These are phyloP conservation scores for Corylus heterophylla DNA, from an alignment of 306 rosid species.

Conservation along the genomic window DNA sequence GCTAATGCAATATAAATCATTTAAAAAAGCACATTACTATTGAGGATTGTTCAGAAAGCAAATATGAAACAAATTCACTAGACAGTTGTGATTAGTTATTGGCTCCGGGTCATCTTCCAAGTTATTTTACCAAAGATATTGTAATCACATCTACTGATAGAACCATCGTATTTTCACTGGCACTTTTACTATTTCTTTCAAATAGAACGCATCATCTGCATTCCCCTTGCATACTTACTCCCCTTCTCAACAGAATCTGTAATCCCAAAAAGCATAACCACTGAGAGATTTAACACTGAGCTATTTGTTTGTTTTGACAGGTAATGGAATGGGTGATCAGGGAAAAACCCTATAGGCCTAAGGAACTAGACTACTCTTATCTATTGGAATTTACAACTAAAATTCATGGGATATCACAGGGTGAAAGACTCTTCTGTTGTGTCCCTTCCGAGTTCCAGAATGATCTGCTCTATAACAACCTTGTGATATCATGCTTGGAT, in stretches of 20 bases:
- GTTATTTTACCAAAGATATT: background rate
- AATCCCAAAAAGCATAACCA: background rate
- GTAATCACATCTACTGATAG: background rate
- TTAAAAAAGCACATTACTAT: background rate
- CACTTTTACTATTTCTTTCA: background rate
- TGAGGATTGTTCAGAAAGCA: background rate
- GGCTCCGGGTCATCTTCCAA: background rate
- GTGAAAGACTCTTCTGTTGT: slow-evolving; percentile 66
- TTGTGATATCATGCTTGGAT: slow-evolving; percentile 83
- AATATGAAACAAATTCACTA: background rate
- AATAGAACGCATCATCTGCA: background rate
- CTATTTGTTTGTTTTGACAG: slow-evolving; percentile 43
- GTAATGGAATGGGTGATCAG: slow-evolving; percentile 97
- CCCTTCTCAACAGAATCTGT: background rate
- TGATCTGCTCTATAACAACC: slow-evolving; percentile 84
- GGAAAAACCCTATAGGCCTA: slow-evolving; percentile 78
- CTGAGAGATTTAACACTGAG: slow-evolving; percentile 3
- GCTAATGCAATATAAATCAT: background rate
- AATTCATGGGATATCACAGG: slow-evolving; percentile 81
- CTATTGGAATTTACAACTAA: slow-evolving; percentile 75
- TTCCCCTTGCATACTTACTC: background rate
- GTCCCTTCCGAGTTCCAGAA: slow-evolving; percentile 74
- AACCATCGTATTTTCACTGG: background rate
- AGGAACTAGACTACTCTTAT: slow-evolving; percentile 80
- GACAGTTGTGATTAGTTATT: background rate